These are phyloP conservation scores for Silene conica DNA, from an alignment of 148 eudicot genomes.

Conservation along the genomic window DNA sequence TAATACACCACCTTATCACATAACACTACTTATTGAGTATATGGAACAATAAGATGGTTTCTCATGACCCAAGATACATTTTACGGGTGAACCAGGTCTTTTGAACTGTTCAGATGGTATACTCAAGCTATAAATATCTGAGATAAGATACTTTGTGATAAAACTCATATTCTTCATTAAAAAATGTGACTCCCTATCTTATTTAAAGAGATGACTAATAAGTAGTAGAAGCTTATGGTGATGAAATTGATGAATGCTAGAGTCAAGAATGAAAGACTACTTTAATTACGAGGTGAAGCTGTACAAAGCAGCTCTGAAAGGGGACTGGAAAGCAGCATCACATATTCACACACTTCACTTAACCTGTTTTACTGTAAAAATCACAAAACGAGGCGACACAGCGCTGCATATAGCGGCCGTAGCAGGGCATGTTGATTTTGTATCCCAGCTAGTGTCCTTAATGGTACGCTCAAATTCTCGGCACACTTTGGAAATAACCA, in stretches of 20 bases:
- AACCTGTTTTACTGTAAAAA: constrained; percentile 7
- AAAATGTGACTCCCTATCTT: too few relatives aligned
- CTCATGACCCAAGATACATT: too few relatives aligned
- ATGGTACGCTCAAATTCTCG: background rate
- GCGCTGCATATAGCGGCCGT: constrained; percentile 42
- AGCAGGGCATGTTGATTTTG: constrained; percentile 26
- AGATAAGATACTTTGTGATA: too few relatives aligned
- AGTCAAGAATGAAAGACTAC: constrained; percentile 5
- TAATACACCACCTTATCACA: too few relatives aligned
- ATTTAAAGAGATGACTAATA: too few relatives aligned
- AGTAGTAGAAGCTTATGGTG: background rate
- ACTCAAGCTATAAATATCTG: too few relatives aligned
- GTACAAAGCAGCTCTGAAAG: constrained; percentile 34
- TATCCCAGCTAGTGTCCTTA: constrained; percentile 8
- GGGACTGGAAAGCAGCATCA: constrained; percentile 32
- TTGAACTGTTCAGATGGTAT: too few relatives aligned
- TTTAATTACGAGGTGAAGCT: constrained; percentile 19
- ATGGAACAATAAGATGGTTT: too few relatives aligned
- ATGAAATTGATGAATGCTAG: background rate
- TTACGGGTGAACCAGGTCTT: too few relatives aligned
- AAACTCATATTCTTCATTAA: too few relatives aligned
- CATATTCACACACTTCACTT: background rate
- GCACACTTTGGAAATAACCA: background rate
- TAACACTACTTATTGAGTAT: too few relatives aligned
- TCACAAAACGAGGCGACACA: constrained; percentile 30